These are phyloP conservation scores for Talaromyces sp. DNA, from an alignment of 2,329 filamentous ascomycete species.

Conservation along the genomic window DNA sequence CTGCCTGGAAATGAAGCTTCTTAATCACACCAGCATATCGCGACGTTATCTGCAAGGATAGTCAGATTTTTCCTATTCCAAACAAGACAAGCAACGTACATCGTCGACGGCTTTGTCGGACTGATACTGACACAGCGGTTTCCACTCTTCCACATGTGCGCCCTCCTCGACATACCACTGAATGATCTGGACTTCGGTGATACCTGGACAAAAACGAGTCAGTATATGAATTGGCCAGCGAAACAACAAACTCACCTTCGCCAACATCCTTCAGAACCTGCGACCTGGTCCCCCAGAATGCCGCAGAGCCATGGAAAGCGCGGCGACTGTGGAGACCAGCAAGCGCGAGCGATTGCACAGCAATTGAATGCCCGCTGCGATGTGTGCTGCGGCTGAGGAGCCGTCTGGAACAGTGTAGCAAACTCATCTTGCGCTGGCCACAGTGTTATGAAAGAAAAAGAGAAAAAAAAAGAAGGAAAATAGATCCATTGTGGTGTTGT, in stretches of 20 bases:
- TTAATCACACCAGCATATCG: conserved; percentile 93
- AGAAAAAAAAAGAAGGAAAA: background rate
- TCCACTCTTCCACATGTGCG: conserved; percentile 94
- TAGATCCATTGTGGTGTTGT: background rate
- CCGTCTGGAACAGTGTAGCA: conserved; percentile 6
- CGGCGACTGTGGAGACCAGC: conserved; percentile 21
- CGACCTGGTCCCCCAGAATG: conserved; percentile 31
- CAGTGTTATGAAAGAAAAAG: background rate
- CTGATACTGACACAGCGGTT: conserved; percentile 94
- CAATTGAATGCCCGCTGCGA: conserved; percentile 22
- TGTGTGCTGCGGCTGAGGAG: conserved; percentile 10
- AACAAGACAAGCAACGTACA: conserved; percentile 27
- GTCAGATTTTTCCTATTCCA: background rate
- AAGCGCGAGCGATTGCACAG: conserved; percentile 16
- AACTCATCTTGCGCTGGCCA: conserved; percentile 4
- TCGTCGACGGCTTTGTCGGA: conserved; percentile 83
- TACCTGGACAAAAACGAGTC: conserved; percentile 54
- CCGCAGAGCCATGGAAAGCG: conserved; percentile 29
- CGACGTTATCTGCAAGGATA: conserved; percentile 72
- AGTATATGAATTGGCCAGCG: background rate
- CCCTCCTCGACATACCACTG: conserved; percentile 99
- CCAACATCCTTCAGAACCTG: conserved; percentile 41
- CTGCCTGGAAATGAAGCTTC: conserved; percentile 90
- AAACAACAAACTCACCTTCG: conserved; percentile 27
- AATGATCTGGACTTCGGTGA: conserved; percentile 97